Evolutionary conservation across 371 early-diverging fungal species (phyloP).

Genomic region (Saksenaea oblongispora): DNA sequence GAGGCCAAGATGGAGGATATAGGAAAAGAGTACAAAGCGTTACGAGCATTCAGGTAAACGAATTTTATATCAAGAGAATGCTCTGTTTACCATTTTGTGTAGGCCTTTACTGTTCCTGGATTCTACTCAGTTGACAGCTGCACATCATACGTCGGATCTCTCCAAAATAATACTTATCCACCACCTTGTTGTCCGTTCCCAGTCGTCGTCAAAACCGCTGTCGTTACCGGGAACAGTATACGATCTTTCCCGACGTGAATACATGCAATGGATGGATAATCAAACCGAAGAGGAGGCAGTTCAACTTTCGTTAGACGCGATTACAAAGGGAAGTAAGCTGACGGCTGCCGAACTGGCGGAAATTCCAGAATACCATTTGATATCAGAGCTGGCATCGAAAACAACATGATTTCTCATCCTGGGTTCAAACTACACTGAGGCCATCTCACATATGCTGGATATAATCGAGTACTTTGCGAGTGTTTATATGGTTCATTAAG

Average conservation of each 20-base stretch:
- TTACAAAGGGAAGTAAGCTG: conserved; percentile 31
- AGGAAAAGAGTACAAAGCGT: conserved; percentile 56
- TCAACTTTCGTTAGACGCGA: conserved; percentile 32
- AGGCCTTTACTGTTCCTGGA: conserved; percentile 61
- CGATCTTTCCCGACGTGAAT: conserved; percentile 58
- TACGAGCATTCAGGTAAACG: conserved; percentile 56
- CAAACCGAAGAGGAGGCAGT: conserved; percentile 51
- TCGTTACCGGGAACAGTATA: conserved; percentile 54
- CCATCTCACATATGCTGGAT: too few species aligned
- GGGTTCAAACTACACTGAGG: too few species aligned
- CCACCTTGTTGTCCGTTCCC: conserved; percentile 61
- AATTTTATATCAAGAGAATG: neutral
- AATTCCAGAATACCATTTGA: conserved; percentile 34
- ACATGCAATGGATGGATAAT: conserved; percentile 63
- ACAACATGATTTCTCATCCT: neutral
- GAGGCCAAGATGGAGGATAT: conserved; percentile 58
- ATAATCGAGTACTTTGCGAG: too few species aligned
- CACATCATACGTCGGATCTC: conserved; percentile 51
- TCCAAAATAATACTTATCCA: conserved; percentile 52
- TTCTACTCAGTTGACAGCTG: conserved; percentile 51
- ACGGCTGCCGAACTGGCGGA: conserved; percentile 21
- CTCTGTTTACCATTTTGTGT: neutral
- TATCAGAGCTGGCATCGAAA: conserved; percentile 19
- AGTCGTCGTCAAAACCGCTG: conserved; percentile 34
- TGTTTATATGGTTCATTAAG: too few species aligned